A percentile compares a stretch with the other conserved stretches of the same genome.
These are phyloP conservation scores for Termitomyces sp. DNA, from an alignment of 768 basidiomycete species.

Conservation along the genomic window DNA sequence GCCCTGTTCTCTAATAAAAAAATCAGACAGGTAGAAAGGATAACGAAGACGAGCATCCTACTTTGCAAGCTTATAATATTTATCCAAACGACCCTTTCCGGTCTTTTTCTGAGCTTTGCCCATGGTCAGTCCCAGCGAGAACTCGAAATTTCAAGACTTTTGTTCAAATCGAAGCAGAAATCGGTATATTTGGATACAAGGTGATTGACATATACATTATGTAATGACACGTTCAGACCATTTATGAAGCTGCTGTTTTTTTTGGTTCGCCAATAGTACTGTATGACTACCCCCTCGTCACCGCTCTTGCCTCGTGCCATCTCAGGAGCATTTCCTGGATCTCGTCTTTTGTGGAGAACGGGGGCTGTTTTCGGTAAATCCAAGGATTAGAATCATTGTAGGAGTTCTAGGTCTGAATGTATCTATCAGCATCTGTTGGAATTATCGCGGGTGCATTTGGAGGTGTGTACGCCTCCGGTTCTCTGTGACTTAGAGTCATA, in stretches of 20 bases:
- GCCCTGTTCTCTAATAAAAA: conserved; percentile 80
- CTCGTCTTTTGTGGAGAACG: conserved; percentile 32
- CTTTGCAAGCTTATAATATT: conserved; percentile 97
- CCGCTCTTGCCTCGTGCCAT: conserved; percentile 19
- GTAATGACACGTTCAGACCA: not conserved
- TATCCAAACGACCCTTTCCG: conserved; percentile 92
- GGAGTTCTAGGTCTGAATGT: not conserved
- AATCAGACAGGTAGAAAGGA: conserved; percentile 7
- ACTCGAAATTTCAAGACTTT: not conserved
- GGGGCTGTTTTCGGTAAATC: conserved; percentile 35
- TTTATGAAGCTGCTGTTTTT: no score
- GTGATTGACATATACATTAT: conserved; percentile 2
- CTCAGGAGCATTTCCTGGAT: conserved; percentile 9
- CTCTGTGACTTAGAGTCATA: not conserved
- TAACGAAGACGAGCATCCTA: conserved; percentile 22
- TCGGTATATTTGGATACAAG: conserved; percentile 2
- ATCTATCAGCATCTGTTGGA: conserved; percentile 34
- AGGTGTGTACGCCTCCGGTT: conserved; percentile 17
- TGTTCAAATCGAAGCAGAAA: conserved; percentile 1
- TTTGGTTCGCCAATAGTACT: not conserved
- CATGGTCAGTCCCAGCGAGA: conserved; percentile 31
- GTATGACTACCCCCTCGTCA: conserved; percentile 22
- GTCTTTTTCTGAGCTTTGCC: conserved; percentile 90
- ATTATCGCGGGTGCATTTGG: conserved; percentile 66
- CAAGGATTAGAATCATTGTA: not conserved